Evolutionary conservation across 768 basidiomycete species (phyloP).

Genomic region (Pleurotus eryngii): DNA sequence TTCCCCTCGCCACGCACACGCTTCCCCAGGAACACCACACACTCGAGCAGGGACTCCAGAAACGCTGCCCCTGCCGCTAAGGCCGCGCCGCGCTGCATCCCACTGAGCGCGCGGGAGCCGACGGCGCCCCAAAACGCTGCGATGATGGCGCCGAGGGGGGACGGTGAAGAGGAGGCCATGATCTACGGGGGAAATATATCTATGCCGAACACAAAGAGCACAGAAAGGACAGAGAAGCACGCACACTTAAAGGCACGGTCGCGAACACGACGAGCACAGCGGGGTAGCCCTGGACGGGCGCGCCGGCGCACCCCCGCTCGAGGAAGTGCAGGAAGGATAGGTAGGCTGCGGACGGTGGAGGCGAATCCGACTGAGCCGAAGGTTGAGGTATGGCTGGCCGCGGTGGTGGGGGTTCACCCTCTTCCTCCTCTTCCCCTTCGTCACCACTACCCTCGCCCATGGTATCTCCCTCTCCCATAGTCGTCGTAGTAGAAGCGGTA

Average conservation of each 20-base stretch:
- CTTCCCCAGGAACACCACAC: conserved; percentile 53
- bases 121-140: conserved; percentile 81
- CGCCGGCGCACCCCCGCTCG: conserved; percentile 72
- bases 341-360: conserved; percentile 45
- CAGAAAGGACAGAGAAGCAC: not conserved
- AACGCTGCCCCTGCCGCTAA: conserved; percentile 54
- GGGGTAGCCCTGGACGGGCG: conserved; percentile 79
- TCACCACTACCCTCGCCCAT: conserved; percentile 24
- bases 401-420: not conserved
- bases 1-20: conserved; percentile 27
- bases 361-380: no score
- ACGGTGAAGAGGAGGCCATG: conserved; percentile 21
- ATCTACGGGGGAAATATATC: conserved; percentile 18
- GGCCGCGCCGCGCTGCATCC: conserved; percentile 44
- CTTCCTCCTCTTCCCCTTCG: conserved; percentile 13
- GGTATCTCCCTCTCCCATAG: conserved; percentile 20
- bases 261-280: conserved; percentile 77
- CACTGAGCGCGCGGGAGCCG: conserved; percentile 60
- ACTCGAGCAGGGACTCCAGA: conserved; percentile 68
- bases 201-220: not conserved
- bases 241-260: conserved; percentile 68
- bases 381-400: no score
- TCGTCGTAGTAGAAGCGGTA: no score
- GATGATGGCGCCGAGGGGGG: conserved; percentile 53
- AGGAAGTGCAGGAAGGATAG: conserved; percentile 78